These are phyloP conservation scores for Tripterygium wilfordii DNA, from an alignment of 177 flowering plant species.

Conservation along the genomic window DNA sequence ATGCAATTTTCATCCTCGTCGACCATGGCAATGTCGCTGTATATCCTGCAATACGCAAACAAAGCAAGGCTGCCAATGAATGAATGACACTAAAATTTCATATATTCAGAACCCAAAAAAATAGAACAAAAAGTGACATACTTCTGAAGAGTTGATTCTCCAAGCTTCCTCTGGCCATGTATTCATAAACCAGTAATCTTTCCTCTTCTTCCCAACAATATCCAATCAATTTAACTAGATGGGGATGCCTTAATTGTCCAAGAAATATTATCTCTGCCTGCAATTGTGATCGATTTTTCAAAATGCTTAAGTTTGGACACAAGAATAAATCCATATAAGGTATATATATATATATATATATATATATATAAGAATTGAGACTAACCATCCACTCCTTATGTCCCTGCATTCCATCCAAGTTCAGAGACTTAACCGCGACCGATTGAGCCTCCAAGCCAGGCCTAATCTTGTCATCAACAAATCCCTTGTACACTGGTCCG, in stretches of 20 bases:
- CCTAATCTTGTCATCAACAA: constrained; percentile 16
- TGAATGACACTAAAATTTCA: too few relatives aligned
- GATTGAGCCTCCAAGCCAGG: constrained; percentile 24
- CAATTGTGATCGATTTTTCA: too few relatives aligned
- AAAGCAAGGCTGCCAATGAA: too few relatives aligned
- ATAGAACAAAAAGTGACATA: too few relatives aligned
- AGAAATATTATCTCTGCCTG: constrained; percentile 38
- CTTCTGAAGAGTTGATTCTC: constrained; percentile 45
- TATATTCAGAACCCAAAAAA: too few relatives aligned
- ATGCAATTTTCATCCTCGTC: constrained; percentile 28
- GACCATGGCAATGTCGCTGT: constrained; percentile 38
- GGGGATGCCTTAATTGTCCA: constrained; percentile 34
- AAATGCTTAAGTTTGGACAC: too few relatives aligned
- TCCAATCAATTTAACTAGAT: constrained; percentile 38
- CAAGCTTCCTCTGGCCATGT: constrained; percentile 38
- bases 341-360: too few relatives aligned
- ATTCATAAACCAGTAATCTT: constrained; percentile 32
- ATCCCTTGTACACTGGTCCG: constrained; percentile 26
- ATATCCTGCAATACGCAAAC: constrained; percentile 16
- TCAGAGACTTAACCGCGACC: constrained; percentile 30
- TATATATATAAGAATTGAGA: neutral
- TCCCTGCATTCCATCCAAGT: constrained; percentile 32
- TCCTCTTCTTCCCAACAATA: constrained; percentile 35
- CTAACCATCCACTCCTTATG: constrained; percentile 34
- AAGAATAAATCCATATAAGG: too few relatives aligned